Evolutionary conservation across 1,284 basidiomycete species (phyloP).

Genomic region (Neolentinus lepideus): DNA sequence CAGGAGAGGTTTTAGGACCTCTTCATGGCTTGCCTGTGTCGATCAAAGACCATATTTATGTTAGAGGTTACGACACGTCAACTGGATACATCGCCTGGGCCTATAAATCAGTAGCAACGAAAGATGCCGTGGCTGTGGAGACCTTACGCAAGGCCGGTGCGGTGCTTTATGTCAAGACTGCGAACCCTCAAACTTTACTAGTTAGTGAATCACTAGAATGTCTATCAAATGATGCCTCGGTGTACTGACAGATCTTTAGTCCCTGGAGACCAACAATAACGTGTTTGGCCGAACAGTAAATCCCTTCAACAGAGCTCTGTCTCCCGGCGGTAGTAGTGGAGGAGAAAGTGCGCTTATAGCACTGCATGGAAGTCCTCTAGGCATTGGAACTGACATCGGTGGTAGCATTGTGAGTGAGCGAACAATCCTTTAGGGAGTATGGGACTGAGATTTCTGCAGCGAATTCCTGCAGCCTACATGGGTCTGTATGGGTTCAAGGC

Average conservation of each 20-base stretch:
- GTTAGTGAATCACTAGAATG: slow-evolving; percentile 20
- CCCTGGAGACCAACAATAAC: slow-evolving; percentile 42
- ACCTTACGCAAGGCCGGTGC: slow-evolving; percentile 45
- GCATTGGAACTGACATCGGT: slow-evolving; percentile 51
- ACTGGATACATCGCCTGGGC: slow-evolving; percentile 48
- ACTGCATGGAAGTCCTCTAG: slow-evolving; percentile 38
- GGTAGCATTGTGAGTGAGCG: slow-evolving; percentile 32
- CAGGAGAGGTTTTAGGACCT: slow-evolving; percentile 45
- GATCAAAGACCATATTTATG: slow-evolving; percentile 47
- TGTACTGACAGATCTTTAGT: slow-evolving; percentile 22
- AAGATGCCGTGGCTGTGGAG: slow-evolving; percentile 37
- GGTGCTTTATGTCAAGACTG: slow-evolving; percentile 51
- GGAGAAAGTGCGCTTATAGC: slow-evolving; percentile 61
- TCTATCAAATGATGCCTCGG: slow-evolving; percentile 1
- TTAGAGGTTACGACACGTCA: slow-evolving; percentile 40
- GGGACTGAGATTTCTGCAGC: slow-evolving; percentile 13
- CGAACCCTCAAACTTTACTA: slow-evolving; percentile 46
- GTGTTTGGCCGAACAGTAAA: slow-evolving; percentile 46
- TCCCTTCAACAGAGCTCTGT: slow-evolving; percentile 44
- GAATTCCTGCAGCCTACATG: slow-evolving; percentile 38
- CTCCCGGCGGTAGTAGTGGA: slow-evolving; percentile 55
- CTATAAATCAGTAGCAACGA: slow-evolving; percentile 30
- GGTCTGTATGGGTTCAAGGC: slow-evolving; percentile 53
- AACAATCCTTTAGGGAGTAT: background rate
- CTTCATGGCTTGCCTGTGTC: slow-evolving; percentile 54